Evolutionary conservation across 2,329 filamentous ascomycete species (phyloP).

Genomic region (Lasiodiplodia gonubiensis): DNA sequence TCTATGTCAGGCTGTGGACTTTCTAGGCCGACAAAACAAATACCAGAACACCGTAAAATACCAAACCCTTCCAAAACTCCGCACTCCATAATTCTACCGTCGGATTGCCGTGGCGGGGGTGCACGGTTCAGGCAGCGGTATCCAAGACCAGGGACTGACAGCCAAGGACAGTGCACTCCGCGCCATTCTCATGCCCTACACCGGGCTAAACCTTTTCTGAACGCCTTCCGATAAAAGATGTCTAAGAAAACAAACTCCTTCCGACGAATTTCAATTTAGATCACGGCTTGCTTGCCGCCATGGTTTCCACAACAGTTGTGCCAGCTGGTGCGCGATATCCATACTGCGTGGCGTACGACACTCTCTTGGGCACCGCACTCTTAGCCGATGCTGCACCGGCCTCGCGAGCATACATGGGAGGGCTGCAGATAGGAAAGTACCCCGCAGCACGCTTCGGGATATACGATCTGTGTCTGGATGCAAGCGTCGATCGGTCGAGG

Average conservation of each 20-base stretch:
- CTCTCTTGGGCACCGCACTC: not conserved
- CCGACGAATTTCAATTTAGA: not conserved
- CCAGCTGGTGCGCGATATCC: not conserved
- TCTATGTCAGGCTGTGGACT: not conserved
- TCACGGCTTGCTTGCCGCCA: not conserved
- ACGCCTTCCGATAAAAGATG: not conserved
- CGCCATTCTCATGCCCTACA: not conserved
- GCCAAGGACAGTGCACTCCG: not conserved
- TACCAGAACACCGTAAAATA: not conserved
- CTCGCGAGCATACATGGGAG: slow-evolving; percentile 7
- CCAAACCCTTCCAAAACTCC: not conserved
- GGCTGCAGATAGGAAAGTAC: slow-evolving; percentile 2
- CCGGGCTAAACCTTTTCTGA: not conserved
- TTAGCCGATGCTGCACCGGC: not conserved
- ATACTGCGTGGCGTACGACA: slow-evolving; percentile 8
- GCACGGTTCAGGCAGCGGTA: slow-evolving; percentile 20
- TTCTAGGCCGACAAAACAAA: not conserved
- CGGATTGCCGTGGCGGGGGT: slow-evolving; percentile 3
- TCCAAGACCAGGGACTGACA: not conserved
- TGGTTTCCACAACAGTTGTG: not conserved
- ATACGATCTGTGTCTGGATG: slow-evolving; percentile 7
- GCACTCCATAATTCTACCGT: not conserved
- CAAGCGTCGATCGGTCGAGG: slow-evolving; percentile 8
- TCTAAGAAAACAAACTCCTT: too few species aligned
- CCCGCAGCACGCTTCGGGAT: slow-evolving; percentile 20